A percentile compares a stretch with the other conserved stretches of the same genome.
Conservation (phyloP, 805 yeast genomes). For the Candida broadrunensis region DNA sequence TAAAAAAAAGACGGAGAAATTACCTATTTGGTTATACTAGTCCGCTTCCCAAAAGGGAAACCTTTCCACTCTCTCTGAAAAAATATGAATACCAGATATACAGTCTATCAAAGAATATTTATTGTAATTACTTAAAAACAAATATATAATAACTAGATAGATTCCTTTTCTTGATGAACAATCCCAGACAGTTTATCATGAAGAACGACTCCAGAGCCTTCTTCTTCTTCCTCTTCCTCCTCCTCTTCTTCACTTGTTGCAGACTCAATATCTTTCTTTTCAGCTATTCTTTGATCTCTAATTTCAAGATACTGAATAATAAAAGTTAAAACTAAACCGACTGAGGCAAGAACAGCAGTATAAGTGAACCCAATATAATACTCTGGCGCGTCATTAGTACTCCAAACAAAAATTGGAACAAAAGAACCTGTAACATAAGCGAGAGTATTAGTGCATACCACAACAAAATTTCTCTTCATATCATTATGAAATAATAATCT, state of each 20-base stretch:
- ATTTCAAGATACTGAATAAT: slow-evolving; percentile 21
- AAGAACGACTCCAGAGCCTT: background rate
- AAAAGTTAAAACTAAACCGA: slow-evolving; percentile 27
- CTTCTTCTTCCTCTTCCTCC: background rate
- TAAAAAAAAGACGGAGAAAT: too few relatives aligned
- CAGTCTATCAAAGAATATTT: too few relatives aligned
- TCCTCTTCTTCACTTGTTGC: background rate
- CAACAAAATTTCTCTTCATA: slow-evolving; percentile 37
- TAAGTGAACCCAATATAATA: slow-evolving; percentile 33
- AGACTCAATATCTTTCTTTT: background rate
- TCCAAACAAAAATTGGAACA: slow-evolving; percentile 40
- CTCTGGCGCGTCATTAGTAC: slow-evolving; percentile 28
- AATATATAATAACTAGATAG: background rate
- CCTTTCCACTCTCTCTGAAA: too few relatives aligned
- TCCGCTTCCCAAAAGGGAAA: too few relatives aligned
- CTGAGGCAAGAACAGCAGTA: slow-evolving; percentile 26
- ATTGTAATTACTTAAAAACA: too few relatives aligned
- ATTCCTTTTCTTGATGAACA: background rate
- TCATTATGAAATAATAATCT: slow-evolving; percentile 42
- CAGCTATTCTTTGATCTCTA: slow-evolving; percentile 21
- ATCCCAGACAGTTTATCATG: background rate
- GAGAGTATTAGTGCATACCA: slow-evolving; percentile 34
- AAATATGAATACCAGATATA: too few relatives aligned
- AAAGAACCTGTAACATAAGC: slow-evolving; percentile 39
- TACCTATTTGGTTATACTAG: too few relatives aligned